Evolutionary conservation across 1,284 basidiomycete genomes (phyloP), one percentile per base, ranked within the genome.

Genomic region (Agaricales sp.): DNA sequence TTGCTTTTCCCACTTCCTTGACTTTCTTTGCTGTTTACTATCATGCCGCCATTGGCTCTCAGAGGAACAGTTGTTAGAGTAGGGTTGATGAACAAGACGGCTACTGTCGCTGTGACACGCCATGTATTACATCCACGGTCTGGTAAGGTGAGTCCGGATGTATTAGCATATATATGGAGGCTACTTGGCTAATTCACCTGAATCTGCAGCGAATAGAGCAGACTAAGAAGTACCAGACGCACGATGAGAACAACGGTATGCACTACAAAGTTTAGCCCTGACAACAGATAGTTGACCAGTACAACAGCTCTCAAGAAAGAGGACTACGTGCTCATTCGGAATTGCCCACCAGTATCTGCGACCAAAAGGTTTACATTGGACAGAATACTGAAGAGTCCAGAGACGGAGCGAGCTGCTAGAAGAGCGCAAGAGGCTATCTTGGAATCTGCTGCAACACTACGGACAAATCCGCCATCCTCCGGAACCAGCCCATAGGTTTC

Each of bases 71-170:
- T 90, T 21, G 82, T 83, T 20, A 88, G 86, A 63, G 81, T 76
- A 16, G 86, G 87, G 12, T 77, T 70, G 57, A 90, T 90, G 87
- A 72, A 79, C 51, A 89, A 89, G 60, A 90, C 87, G 0, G 87
- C 75, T 14, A 90, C 87, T 0, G 85, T 90, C 39, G 80, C 80
- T 1, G 84, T 90, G 14, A 79, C 82, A 21, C 75, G 87, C 51
- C 78, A 71, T 67, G 69, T 82, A 38, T 64, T 77, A 20, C 85
- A 90, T 59, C 74, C 76, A 53, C 59, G 77, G 45, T 88, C 86
- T 4, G 77, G 80, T 57, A 90, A 90, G 73, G 86, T 87, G 54
- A 55, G 72, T 62, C 43, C 45, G 18, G n/a, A 14, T 8, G 21
- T 45, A 20, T 46, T 46, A 18, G 11, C 30, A 35, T 16, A 12